Base-by-base conservation (phyloP, 2,329 filamentous ascomycete species). In the Dothistroma pini region DNA sequence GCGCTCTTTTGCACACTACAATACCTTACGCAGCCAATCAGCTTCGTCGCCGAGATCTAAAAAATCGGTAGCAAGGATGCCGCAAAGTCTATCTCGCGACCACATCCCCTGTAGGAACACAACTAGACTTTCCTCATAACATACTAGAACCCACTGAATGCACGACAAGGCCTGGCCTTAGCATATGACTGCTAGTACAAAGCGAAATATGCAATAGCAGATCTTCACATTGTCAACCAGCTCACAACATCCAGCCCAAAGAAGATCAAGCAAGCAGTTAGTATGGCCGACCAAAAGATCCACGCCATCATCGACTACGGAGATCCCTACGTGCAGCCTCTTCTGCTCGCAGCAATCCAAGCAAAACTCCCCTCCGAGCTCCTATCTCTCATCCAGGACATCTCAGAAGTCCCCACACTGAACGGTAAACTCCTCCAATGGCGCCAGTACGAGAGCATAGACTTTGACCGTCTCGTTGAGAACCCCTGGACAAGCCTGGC, bases 321-420 rank as follows among this genome's bases (percentile, higher is more conserved):
- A 70, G 92, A 97, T 73, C 73, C 82, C 50, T 99, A 97, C 73
- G 91, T 97, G 9, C 91, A 97, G 71, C 91, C 91, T 1, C 83
- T 97, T 44, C 88, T 97, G 62, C 75, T 92, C 52, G 79, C 84
- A 21, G 90, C 92, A n/a, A 78, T 97, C 22, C 73, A 84, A 54
- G 79, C 83, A 4, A 77, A 84, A 25, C 79, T 95, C 7, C 84
- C 88, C 0, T 64, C 78, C 19, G 76, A 73, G 21, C 57, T 69
- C 12, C 62, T 75, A 16, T 59, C 69, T 16, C 62, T 74, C 34
- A 63, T 74, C 72, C 81, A 83, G 31, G 74, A 88, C 54, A 81
- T 90, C 56, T 75, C 81, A n/a, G 75, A 81, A 38, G 72, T 86
- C 10, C 81, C 77, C 67, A 74, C 77, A 9, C 72, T 75, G 19